Evolutionary conservation across 805 yeast genomes (phyloP).

Genomic region (Candida patagonica): DNA sequence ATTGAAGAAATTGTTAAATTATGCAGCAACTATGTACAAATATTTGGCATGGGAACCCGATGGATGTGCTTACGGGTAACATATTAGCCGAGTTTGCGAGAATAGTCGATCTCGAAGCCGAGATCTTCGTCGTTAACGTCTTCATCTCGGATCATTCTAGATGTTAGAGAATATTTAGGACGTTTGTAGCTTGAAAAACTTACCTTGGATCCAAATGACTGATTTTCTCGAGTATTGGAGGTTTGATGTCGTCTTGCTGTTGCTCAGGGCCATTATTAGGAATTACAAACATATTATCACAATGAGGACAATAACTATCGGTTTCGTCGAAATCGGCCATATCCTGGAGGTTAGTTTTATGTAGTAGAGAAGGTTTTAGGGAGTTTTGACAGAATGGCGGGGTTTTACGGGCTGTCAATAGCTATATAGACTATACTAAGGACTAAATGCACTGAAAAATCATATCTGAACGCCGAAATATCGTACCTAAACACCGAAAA

Average conservation of each 20-base stretch:
- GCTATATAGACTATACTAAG: too few relatives aligned
- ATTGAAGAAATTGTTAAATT: too few relatives aligned
- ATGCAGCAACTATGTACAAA: too few relatives aligned
- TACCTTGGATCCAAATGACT: constrained; percentile 15
- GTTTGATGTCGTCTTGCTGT: constrained; percentile 6
- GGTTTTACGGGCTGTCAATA: too few relatives aligned
- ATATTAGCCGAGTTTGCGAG: constrained; percentile 18
- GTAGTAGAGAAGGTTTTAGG: too few relatives aligned
- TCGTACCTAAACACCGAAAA: too few relatives aligned
- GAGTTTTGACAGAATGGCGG: too few relatives aligned
- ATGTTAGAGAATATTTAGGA: background rate
- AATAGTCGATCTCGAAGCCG: constrained; percentile 19
- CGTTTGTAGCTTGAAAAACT: constrained; percentile 2
- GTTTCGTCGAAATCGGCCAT: constrained; percentile 27
- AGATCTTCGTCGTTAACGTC: constrained; percentile 22
- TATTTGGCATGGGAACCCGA: too few relatives aligned
- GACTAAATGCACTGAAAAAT: too few relatives aligned
- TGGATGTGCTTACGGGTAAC: too few relatives aligned
- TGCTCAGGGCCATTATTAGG: constrained; percentile 8
- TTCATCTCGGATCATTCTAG: constrained; percentile 25
- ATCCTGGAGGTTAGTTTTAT: constrained; percentile 17
- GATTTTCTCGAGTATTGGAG: constrained; percentile 11
- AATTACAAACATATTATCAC: constrained; percentile 27
- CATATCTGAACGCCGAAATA: too few relatives aligned
- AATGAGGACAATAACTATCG: constrained; percentile 28